Base-by-base conservation (phyloP, 2,329 filamentous ascomycete species). In the Diaporthe velutina region DNA sequence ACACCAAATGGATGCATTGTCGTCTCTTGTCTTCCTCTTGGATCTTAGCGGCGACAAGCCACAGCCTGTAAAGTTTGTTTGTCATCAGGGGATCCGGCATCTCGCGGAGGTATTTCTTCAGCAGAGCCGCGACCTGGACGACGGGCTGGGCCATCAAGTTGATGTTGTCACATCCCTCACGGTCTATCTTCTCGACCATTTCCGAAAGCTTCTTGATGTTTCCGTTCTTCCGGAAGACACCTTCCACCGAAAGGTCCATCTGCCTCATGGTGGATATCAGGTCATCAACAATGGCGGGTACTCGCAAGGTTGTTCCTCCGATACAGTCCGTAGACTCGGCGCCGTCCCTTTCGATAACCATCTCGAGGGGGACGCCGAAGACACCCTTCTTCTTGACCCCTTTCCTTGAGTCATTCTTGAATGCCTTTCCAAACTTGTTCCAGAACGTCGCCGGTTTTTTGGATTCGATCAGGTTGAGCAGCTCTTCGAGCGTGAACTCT, bases 201-300 rank as follows among this genome's bases (percentile, higher is more conserved):
- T 98, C 96, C 79, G 94, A 95, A 58, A 98, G 88, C 78, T 96
- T 94, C 83, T 97, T 96, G 86, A 99, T 98, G 83, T 98, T 99
- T 79, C 97, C 97, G 80, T 98, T 99, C 89, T 99, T 99, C 79
- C 97, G 93, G 90, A 99, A 99, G 30, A 99, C 96, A 80, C 97
- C 97, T 84, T 99, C 97, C 1, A 99, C 95, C 2, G 96, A 98
- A 86, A 99, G 95, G 83, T 99, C 97, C 95, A 99, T 98, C 84
- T 96, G 97, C 79, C 96, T 93, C 95, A 99, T 98, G 17, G 96
- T 95, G 5, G 94, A 94, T 50, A 99, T 93, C 66, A 96, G 93
- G 82, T 98, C 96, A 80, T 98, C 96, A n/a, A 99, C 90, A 70
- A 99, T 88, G n/a, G 95, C 94, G 3, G 97, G 97, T 55, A 99